phyloP scores from a whole-genome alignment of 768 basidiomycete species.

The Gautieria morchelliformis region DNA sequence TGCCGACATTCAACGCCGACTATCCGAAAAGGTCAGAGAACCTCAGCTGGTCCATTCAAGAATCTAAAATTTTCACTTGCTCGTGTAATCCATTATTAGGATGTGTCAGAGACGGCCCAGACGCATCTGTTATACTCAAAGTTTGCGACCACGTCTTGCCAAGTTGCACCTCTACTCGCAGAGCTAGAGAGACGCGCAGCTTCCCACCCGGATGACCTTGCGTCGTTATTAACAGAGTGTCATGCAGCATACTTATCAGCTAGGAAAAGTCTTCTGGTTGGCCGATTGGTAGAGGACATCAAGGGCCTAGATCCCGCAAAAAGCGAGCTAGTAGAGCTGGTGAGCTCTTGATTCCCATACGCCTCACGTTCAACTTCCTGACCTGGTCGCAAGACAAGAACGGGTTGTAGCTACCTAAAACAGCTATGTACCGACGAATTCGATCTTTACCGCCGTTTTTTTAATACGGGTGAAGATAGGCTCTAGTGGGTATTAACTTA shows the following conservation, averaged over 20 bases:
- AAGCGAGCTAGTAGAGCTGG: slow-evolving; percentile 84
- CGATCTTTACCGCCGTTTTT: slow-evolving; percentile 74
- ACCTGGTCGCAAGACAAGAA: slow-evolving; percentile 51
- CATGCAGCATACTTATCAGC: slow-evolving; percentile 74
- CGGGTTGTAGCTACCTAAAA: slow-evolving; percentile 89
- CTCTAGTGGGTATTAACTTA: slow-evolving; percentile 45
- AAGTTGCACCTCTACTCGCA: slow-evolving; percentile 66
- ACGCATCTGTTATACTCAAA: slow-evolving; percentile 85
- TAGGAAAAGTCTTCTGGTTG: slow-evolving; percentile 62
- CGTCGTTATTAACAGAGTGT: slow-evolving; percentile 75
- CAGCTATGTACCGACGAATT: slow-evolving; percentile 89
- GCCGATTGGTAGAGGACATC: slow-evolving; percentile 73
- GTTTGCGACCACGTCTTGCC: slow-evolving; percentile 61
- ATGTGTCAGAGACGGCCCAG: slow-evolving; percentile 71
- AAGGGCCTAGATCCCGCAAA: slow-evolving; percentile 66
- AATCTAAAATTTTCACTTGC: background rate
- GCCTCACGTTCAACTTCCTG: background rate
- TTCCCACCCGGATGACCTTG: slow-evolving; percentile 77
- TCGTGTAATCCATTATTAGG: slow-evolving; percentile 31
- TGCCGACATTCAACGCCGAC: slow-evolving; percentile 62
- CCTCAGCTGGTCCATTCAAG: background rate
- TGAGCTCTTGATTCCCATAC: slow-evolving; percentile 19
- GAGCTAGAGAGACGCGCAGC: slow-evolving; percentile 77
- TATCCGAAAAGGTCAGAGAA: slow-evolving; percentile 58
- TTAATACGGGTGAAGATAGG: slow-evolving; percentile 71